Base-by-base conservation (phyloP, 2,329 filamentous ascomycete species). In the Paracoccidioides lutzii region DNA sequence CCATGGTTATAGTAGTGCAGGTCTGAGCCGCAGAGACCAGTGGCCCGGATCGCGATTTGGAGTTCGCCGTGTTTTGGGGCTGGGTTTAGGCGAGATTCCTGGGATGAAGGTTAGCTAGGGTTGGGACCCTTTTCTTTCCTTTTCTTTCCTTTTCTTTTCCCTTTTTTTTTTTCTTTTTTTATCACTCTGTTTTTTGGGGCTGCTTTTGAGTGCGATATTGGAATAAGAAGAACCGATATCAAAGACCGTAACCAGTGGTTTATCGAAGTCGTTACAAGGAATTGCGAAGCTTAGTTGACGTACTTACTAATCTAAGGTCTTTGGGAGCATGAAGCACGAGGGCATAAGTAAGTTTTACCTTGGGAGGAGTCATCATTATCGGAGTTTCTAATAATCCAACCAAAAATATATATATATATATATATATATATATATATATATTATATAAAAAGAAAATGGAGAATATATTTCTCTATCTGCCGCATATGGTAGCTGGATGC, bases 1-100 rank as follows among this genome's bases (percentile, higher is more conserved):
- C 88, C 88, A 70, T 94, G 86, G 60, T 81, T 76, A 80, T 88
- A 95, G 82, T 95, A 95, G 77, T 95, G 84, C 4, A 84, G 77
- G 68, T 88, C 84, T 52, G 80, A 84, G 65, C 84, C 84, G 69
- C 84, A 87, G 65, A 88, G 81, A 33, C 83, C 83, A 4, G 84
- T 87, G 61, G 80, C 77, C 59, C 78, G 79, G 59, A 87, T 76
- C 59, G 78, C 76, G 59, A 87, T 71, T 71, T 87, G 80, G 54
- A 87, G 77, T 67, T 87, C 82, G 59, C 71, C 67, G 33, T 72
- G 66, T 43, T 66, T 64, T 12, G 80, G 81, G 12, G 73, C 61
- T 35, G 72, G 61, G 48, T 80, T 67, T 8, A 68, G 63, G 59
- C 79, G 76, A 51, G 71, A 68, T 75, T 82, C 80, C 81, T 83